Percentiles rank a stretch among this genome's conserved stretches.
Conservation (phyloP, 371 early-diverging fungal genomes). For the Mortierella sp. region DNA sequence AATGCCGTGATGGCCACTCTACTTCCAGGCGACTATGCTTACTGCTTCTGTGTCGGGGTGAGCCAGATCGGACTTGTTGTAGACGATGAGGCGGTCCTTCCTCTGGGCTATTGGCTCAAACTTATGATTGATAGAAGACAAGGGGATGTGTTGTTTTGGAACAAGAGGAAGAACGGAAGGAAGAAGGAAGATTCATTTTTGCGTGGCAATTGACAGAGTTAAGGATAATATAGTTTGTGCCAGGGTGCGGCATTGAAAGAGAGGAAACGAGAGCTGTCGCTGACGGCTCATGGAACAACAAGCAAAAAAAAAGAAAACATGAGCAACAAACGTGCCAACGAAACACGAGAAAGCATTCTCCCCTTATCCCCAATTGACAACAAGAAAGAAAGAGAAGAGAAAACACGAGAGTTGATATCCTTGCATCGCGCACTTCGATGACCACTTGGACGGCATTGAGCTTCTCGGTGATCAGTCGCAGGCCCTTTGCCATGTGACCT, state of each 20-base stretch:
- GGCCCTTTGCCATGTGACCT: slow-evolving; percentile 92
- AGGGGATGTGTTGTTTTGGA: slow-evolving; percentile 79
- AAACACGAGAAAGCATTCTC: not conserved
- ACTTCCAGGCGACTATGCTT: slow-evolving; percentile 7
- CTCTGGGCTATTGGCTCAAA: slow-evolving; percentile 80
- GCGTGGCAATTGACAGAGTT: slow-evolving; percentile 30
- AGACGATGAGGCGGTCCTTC: slow-evolving; percentile 85
- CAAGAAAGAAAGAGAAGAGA: slow-evolving; percentile 7
- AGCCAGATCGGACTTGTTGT: slow-evolving; percentile 95
- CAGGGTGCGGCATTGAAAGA: not conserved
- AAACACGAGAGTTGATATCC: slow-evolving; percentile 57
- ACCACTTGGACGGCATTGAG: slow-evolving; percentile 87
- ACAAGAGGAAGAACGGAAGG: slow-evolving; percentile 10
- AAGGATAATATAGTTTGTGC: slow-evolving; percentile 37
- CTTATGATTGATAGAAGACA: slow-evolving; percentile 89
- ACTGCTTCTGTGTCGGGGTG: slow-evolving; percentile 64
- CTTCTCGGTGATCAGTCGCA: slow-evolving; percentile 80
- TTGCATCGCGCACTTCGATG: slow-evolving; percentile 94
- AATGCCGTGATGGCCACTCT: not conserved
- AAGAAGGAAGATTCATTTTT: not conserved
- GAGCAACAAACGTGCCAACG: too few relatives aligned
- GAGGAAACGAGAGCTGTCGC: not conserved
- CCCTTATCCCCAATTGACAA: not conserved
- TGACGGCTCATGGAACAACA: not conserved
- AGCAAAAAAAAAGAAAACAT: not conserved